A percentile compares a stretch with the other conserved stretches of the same genome.
Conservation (phyloP, 768 basidiomycete genomes). For the Boletellus ananiceps region DNA sequence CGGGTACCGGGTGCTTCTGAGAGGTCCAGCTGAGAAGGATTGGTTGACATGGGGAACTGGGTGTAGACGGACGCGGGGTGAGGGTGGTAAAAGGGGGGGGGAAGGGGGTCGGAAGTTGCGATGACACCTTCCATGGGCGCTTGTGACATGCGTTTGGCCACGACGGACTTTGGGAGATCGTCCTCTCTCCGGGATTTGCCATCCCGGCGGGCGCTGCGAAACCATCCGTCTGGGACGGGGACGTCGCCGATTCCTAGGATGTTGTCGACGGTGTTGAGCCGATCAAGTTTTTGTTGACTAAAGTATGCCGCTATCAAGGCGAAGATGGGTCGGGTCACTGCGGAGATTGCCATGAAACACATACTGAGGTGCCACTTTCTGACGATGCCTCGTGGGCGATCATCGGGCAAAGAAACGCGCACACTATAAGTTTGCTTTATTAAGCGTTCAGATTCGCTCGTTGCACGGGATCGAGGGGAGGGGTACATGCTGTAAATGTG, state of each 20-base stretch:
- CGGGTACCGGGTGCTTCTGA: conserved; percentile 20
- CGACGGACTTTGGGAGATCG: conserved; percentile 47
- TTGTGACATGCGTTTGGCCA: conserved; percentile 34
- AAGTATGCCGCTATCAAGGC: conserved; percentile 69
- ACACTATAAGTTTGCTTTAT: conserved; percentile 56
- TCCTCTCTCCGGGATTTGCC: conserved; percentile 43
- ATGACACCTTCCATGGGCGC: conserved; percentile 29
- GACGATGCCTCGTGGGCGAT: conserved; percentile 37
- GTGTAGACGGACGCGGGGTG: conserved; percentile 21
- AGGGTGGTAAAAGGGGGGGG: conserved; percentile 23
- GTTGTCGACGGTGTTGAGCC: conserved; percentile 65
- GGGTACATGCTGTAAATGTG: conserved; percentile 32
- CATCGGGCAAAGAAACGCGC: conserved; percentile 42
- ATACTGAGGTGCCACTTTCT: conserved; percentile 53
- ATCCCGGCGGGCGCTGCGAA: conserved; percentile 70
- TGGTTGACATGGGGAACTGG: conserved; percentile 32
- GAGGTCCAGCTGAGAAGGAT: conserved; percentile 23
- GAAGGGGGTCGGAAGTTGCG: conserved; percentile 16
- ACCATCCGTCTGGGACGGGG: conserved; percentile 70
- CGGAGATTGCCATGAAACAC: conserved; percentile 35
- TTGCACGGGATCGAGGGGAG: conserved; percentile 37
- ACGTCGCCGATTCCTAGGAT: conserved; percentile 64
- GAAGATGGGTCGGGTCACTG: conserved; percentile 9
- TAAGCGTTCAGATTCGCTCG: conserved; percentile 39
- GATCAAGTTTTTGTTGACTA: conserved; percentile 70